Conservation (phyloP, 108 stramenopile species). For the Cyclotella distinguenda region DNA sequence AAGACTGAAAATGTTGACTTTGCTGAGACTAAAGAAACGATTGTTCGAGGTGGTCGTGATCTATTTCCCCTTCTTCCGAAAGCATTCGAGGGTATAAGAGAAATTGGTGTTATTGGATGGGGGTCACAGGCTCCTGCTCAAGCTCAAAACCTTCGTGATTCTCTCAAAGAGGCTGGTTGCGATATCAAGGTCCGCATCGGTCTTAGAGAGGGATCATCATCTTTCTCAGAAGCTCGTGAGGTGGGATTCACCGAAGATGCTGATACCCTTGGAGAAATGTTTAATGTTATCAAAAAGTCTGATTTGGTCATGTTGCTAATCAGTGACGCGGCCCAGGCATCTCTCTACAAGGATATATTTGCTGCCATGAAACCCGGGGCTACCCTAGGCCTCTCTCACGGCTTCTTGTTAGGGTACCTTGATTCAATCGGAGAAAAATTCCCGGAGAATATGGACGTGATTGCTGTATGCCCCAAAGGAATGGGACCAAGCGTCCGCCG, state of each 20-base stretch:
- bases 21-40: slow-evolving; percentile 91
- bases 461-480: slow-evolving; percentile 98
- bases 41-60: slow-evolving; percentile 97
- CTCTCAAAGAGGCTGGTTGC: slow-evolving; percentile 78
- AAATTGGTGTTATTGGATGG: slow-evolving; percentile 98
- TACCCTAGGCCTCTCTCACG: slow-evolving; percentile 93
- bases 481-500: slow-evolving; percentile 98
- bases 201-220: slow-evolving; percentile 91
- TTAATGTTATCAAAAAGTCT: slow-evolving; percentile 86
- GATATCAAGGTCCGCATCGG: slow-evolving; percentile 92
- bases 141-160: slow-evolving; percentile 94
- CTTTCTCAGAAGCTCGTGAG: slow-evolving; percentile 85
- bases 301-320: slow-evolving; percentile 97
- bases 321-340: slow-evolving; percentile 94
- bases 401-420: slow-evolving; percentile 96
- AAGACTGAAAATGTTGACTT: slow-evolving; percentile 81
- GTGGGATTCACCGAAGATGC: slow-evolving; percentile 90
- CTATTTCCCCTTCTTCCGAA: slow-evolving; percentile 92
- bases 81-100: slow-evolving; percentile 95
- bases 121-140: slow-evolving; percentile 98
- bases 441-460: slow-evolving; percentile 96
- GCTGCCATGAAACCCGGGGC: slow-evolving; percentile 97
- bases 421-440: slow-evolving; percentile 92
- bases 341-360: slow-evolving; percentile 95
- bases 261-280: slow-evolving; percentile 97